Conservation (phyloP, 192 early-diverging fungal species). For the Allomyces macrogynus region DNA sequence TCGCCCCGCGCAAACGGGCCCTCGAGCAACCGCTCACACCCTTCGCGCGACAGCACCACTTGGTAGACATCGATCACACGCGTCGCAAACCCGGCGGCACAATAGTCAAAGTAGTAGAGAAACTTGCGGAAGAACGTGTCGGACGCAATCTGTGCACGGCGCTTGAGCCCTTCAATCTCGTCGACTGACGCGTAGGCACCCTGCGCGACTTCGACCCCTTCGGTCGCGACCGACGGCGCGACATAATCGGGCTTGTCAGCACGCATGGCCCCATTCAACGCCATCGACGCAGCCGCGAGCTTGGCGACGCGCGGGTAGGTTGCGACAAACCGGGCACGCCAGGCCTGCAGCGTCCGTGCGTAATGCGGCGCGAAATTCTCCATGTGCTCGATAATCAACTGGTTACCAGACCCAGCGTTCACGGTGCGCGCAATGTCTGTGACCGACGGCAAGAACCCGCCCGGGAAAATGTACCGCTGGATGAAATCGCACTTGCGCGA, state of each 20-base stretch:
- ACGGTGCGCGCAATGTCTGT: constrained; percentile 29
- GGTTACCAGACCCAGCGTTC: constrained; percentile 25
- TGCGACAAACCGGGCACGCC: constrained; percentile 42
- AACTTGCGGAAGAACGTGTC: constrained; percentile 48
- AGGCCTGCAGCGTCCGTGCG: constrained; percentile 39
- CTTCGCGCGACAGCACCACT: constrained; percentile 24
- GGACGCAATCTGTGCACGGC: constrained; percentile 6
- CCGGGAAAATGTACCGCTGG: constrained; percentile 56
- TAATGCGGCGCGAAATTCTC: constrained; percentile 52
- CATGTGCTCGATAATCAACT: constrained; percentile 32
- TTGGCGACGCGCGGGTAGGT: constrained; percentile 11
- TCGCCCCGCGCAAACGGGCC: neutral
- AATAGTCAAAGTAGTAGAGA: constrained; percentile 67
- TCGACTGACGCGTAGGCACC: neutral
- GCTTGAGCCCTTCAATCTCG: constrained; percentile 1
- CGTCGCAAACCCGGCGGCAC: constrained; percentile 51
- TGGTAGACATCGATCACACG: constrained; percentile 41
- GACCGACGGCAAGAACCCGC: constrained; percentile 47
- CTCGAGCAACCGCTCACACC: constrained; percentile 13
- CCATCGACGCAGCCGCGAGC: constrained; percentile 7
- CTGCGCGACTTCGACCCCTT: neutral
- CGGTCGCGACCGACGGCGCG: neutral
- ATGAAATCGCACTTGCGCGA: constrained; percentile 39
- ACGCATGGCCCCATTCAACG: neutral
- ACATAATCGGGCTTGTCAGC: constrained; percentile 6